Evolutionary conservation across 768 basidiomycete genomes (phyloP).

Genomic region (Amanita jacksonii): DNA sequence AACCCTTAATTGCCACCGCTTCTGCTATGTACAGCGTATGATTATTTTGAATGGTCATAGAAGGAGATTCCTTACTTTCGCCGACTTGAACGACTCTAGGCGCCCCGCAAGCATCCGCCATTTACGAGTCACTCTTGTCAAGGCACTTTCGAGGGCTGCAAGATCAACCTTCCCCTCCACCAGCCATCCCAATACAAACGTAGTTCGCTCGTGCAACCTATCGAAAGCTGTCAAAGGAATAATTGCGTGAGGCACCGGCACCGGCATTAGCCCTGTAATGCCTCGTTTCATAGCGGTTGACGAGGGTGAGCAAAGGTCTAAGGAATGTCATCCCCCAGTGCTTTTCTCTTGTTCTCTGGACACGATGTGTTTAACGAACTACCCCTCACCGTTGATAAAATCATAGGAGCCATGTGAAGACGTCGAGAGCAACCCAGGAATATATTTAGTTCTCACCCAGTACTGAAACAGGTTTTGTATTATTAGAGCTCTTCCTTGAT

Average conservation of each 20-base stretch:
- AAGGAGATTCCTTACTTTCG: too few species aligned
- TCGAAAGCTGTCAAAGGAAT: constrained; percentile 16
- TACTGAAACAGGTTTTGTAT: background rate
- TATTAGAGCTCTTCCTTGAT: constrained; percentile 1
- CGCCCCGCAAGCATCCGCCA: constrained; percentile 25
- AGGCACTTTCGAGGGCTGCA: constrained; percentile 15
- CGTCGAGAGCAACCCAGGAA: background rate
- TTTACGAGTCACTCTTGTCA: constrained; percentile 19
- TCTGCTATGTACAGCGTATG: background rate
- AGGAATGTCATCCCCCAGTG: background rate
- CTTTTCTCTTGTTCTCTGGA: background rate
- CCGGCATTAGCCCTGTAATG: background rate
- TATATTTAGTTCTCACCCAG: constrained; percentile 2
- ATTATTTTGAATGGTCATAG: too few species aligned
- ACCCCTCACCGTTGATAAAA: too few species aligned
- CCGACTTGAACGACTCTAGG: constrained; percentile 16
- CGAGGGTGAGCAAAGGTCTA: constrained; percentile 1
- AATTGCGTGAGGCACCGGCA: constrained; percentile 8
- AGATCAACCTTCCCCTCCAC: constrained; percentile 22
- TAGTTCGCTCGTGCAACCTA: constrained; percentile 18
- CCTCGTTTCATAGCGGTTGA: background rate
- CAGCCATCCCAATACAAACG: constrained; percentile 25
- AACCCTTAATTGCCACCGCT: constrained; percentile 18
- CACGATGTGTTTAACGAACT: too few species aligned
- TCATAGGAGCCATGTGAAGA: too few species aligned